Base-by-base conservation (phyloP, 495 filamentous ascomycete genomes). In the Hypomontagnella submonticulosa region DNA sequence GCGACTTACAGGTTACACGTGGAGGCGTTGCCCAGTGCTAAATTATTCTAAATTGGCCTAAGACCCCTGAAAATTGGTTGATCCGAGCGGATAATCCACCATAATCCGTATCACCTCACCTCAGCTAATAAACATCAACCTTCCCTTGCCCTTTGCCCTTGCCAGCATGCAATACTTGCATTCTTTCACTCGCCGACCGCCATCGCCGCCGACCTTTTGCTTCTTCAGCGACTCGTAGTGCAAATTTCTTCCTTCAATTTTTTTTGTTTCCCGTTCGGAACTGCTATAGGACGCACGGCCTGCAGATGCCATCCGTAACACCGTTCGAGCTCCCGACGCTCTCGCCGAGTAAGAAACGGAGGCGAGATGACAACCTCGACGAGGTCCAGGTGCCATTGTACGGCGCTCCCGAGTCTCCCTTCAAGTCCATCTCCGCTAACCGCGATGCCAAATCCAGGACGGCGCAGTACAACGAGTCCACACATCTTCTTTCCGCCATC, bases 261-360 rank as follows among this genome's bases (percentile, higher is more conserved):
- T 58, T n/a, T 34, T 20, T 59, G 47, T 11, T 16, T 3, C 4
- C 12, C n/a, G 13, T 11, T 37, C 9, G 12, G 23, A 32, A 41
- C 19, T 23, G 32, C 53, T 42, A 13, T 38, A 13, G 23, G 30
- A 23, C 43, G 34, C 44, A 16, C 36, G 30, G 30, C 41, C 37
- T 19, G 48, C 37, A 62, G 43, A 73, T 74, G 72, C 72, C 72
- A 44, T 72, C 70, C 11, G 61, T 50, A 49, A 59, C 61, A 37
- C 38, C 59, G 18, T 49, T 53, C 9, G 54, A 67, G 50, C 32
- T 13, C 30, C 54, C 64, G 2, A 69, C 59, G 53, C 59, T 71
- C 18, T 61, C 71, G 43, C 63, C 67, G 44, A 59, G 63, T 57
- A 80, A 71, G 69, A 82, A 81, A 69, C 69, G 79, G 58, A 76